Conservation (phyloP, 2,329 filamentous ascomycete species). For the Trichocomaceae sp. region DNA sequence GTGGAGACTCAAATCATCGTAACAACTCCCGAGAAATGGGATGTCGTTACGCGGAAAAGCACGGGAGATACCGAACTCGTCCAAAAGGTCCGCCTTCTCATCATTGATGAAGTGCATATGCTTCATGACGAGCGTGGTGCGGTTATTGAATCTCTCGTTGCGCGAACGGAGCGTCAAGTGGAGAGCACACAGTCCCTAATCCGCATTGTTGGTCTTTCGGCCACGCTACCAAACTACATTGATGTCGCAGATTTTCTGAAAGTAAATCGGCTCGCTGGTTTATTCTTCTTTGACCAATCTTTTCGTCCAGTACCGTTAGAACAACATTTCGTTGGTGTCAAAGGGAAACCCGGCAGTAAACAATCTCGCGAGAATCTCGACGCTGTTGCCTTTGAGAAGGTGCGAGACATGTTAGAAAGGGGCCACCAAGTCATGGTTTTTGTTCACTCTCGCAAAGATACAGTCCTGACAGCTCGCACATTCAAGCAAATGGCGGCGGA, state of each 20-base stretch:
- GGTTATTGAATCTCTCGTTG: conserved; percentile 91
- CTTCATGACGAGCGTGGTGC: conserved; percentile 95
- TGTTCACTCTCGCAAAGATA: conserved; percentile 94
- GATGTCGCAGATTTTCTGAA: conserved; percentile 96
- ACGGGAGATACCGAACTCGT: conserved; percentile 96
- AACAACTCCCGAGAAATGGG: conserved; percentile 98
- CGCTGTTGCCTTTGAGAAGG: conserved; percentile 82
- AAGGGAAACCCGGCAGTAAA: conserved; percentile 73
- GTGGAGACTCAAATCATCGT: conserved; percentile 96
- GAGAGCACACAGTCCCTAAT: conserved; percentile 98
- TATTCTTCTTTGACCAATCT: conserved; percentile 96
- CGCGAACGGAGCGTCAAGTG: conserved; percentile 88
- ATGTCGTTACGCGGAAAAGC: conserved; percentile 93
- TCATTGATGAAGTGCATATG: conserved; percentile 99
- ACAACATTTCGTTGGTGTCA: conserved; percentile 95
- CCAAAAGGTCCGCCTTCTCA: conserved; percentile 90
- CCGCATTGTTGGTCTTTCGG: conserved; percentile 89
- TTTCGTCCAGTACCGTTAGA: conserved; percentile 94
- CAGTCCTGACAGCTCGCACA: conserved; percentile 77
- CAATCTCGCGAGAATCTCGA: conserved; percentile 86
- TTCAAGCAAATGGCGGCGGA: conserved; percentile 82
- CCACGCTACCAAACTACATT: conserved; percentile 90
- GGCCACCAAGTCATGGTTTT: conserved; percentile 99
- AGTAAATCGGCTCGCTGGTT: conserved; percentile 82
- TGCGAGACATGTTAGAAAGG: conserved; percentile 79